A percentile compares a stretch with the other conserved stretches of the same genome.
Evolutionary conservation across 768 basidiomycete genomes (phyloP).

Genomic region (Coprinellus micaceus): DNA sequence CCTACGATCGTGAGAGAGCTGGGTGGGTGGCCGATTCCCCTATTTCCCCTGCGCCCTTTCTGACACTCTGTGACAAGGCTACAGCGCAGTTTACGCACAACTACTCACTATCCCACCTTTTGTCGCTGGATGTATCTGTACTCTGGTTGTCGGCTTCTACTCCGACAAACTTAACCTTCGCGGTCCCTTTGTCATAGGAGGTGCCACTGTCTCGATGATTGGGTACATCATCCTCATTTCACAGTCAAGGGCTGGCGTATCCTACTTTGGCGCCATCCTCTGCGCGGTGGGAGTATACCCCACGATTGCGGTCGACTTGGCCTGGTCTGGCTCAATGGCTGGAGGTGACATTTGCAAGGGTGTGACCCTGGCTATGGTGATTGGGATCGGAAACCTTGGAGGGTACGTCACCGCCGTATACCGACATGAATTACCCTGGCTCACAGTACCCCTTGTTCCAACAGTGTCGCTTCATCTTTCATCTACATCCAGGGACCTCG

Average conservation of each 20-base stretch:
- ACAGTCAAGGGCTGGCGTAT: slow-evolving; percentile 28
- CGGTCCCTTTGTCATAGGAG: slow-evolving; percentile 47
- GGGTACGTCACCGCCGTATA: slow-evolving; percentile 22
- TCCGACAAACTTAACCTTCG: slow-evolving; percentile 41
- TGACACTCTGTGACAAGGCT: slow-evolving; percentile 24
- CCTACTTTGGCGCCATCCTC: slow-evolving; percentile 47
- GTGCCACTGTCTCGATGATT: slow-evolving; percentile 40
- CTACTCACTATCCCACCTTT: slow-evolving; percentile 51
- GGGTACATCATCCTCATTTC: slow-evolving; percentile 51
- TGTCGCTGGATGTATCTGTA: slow-evolving; percentile 41
- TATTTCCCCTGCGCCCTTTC: background rate
- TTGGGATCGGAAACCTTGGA: slow-evolving; percentile 54
- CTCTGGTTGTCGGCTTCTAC: slow-evolving; percentile 36
- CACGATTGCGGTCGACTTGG: slow-evolving; percentile 42
- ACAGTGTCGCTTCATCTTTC: slow-evolving; percentile 36
- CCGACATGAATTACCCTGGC: background rate
- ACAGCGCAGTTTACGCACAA: slow-evolving; percentile 46
- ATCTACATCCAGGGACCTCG: slow-evolving; percentile 34
- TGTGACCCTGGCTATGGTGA: slow-evolving; percentile 49
- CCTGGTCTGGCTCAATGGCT: slow-evolving; percentile 54
- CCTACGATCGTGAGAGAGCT: slow-evolving; percentile 47
- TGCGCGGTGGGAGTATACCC: slow-evolving; percentile 53
- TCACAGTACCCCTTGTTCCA: slow-evolving; percentile 10
- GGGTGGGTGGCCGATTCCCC: slow-evolving; percentile 17
- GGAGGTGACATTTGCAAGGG: slow-evolving; percentile 48